Evolutionary conservation across 306 rosid species (phyloP), one percentile per base, ranked within the genome.

Genomic region (Lagenaria siceraria): DNA sequence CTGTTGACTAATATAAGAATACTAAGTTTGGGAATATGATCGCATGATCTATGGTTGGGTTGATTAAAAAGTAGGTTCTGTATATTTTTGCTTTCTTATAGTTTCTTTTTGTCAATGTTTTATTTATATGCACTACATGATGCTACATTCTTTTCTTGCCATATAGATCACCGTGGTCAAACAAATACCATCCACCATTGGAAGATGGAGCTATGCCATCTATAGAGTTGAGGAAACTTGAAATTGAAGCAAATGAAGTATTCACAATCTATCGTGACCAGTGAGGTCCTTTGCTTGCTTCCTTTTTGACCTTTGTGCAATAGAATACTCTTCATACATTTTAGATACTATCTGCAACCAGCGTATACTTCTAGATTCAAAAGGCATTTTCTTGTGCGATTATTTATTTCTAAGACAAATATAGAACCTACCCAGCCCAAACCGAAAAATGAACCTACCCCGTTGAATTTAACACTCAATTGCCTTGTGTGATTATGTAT

Each of bases 281-380:
- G 98, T 95, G 97, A 95, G 98, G 97, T 92, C 89, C 98, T 89
- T 90, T 84, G 86, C 97, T 90, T 90, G 87, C 96, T 84, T 84
- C 86, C 69, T 90, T 91, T 80, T 82, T 36, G 69, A 77, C 76
- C 63, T 52, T 1, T 74, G 66, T 75, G 75, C 35, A 54, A 43
- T 74, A 78, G 79, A 78, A 61, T 48, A 64, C 38, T 46, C 24
- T 4, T 25, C 55, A 21, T 48, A 15, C 59, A 25, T 8, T 68
- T 22, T 46, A 46, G 58, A 70, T 21, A 14, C 36, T 46, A 14
- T 46, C n/a, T 48, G 56, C 33, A 8, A 25, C 59, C 3, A 71
- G 24, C 27, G 76, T 69, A 25, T 27, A 11, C 65, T 59, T 65
- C 13, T 40, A 73, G 54, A 52, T 52, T 21, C 36, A 60, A 58